These are phyloP conservation scores for Mycena floridula DNA, from an alignment of 768 basidiomycete species.

Conservation along the genomic window DNA sequence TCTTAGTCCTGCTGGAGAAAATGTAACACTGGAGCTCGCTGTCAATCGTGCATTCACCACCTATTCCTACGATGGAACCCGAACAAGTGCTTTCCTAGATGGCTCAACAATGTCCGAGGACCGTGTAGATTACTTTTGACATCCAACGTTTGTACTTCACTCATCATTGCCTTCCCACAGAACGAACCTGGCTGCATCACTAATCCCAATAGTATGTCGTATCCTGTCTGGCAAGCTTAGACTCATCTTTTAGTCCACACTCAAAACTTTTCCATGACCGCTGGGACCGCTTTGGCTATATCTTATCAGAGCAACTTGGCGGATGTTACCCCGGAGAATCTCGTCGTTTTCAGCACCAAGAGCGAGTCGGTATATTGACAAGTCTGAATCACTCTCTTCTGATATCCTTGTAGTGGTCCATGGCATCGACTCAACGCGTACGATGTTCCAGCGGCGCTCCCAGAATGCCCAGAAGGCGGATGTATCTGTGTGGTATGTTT, in stretches of 20 bases:
- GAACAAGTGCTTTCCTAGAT: conserved; percentile 39
- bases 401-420: too few species aligned
- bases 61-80: conserved; percentile 33
- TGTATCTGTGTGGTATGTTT: too few species aligned
- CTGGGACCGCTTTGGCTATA: too few species aligned
- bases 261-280: conserved; percentile 42
- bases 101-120: conserved; percentile 14
- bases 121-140: background rate
- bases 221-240: background rate
- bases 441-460: too few species aligned
- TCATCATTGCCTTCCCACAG: background rate
- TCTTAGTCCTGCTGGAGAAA: conserved; percentile 39
- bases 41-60: conserved; percentile 43
- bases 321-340: too few species aligned
- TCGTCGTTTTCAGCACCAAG: too few species aligned
- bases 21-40: conserved; percentile 44
- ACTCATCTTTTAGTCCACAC: conserved; percentile 36
- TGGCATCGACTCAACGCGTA: too few species aligned
- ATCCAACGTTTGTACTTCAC: background rate
- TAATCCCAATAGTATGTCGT: conserved; percentile 3
- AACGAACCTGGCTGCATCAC: background rate
- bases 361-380: too few species aligned
- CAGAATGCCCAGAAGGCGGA: too few species aligned
- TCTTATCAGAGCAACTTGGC: too few species aligned
- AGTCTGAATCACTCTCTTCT: too few species aligned